Evolutionary conservation across 129 eudicot species (phyloP).

Genomic region (Erigeron canadensis): DNA sequence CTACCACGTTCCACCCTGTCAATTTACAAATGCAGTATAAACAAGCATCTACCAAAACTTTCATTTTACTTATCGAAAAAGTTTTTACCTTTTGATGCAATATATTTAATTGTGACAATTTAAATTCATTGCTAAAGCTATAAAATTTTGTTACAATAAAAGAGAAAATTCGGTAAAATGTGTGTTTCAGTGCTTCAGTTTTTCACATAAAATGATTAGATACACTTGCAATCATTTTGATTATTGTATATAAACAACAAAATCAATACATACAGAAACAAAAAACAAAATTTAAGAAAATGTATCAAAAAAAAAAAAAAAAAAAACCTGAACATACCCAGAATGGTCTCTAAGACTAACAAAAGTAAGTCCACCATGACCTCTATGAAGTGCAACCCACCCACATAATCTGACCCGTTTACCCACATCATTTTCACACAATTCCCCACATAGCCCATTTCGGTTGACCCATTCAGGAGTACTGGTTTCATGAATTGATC

Average conservation of each 20-base stretch:
- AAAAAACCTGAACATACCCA: constrained; percentile 83
- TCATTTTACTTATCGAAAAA: background rate
- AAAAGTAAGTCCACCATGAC: constrained; percentile 83
- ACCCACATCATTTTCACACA: constrained; percentile 72
- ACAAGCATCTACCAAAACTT: no score
- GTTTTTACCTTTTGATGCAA: background rate
- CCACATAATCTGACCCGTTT: constrained; percentile 85
- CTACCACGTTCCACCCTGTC: background rate
- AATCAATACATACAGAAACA: background rate
- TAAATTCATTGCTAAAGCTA: no score
- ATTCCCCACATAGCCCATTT: constrained; percentile 67
- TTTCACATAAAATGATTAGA: no score
- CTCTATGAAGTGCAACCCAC: constrained; percentile 95
- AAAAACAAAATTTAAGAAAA: background rate
- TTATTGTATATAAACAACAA: background rate
- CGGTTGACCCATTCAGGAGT: constrained; percentile 70
- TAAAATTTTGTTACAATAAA: no score
- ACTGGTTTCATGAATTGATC: constrained; percentile 27
- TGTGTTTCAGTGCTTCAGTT: no score
- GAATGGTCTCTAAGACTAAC: constrained; percentile 78
- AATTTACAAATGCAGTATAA: background rate
- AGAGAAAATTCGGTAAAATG: no score
- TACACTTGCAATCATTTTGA: no score
- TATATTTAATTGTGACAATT: no score
- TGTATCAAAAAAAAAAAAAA: background rate